These are phyloP conservation scores for Trichosanthes truncata DNA, from an alignment of 306 rosid genomes.

Conservation along the genomic window DNA sequence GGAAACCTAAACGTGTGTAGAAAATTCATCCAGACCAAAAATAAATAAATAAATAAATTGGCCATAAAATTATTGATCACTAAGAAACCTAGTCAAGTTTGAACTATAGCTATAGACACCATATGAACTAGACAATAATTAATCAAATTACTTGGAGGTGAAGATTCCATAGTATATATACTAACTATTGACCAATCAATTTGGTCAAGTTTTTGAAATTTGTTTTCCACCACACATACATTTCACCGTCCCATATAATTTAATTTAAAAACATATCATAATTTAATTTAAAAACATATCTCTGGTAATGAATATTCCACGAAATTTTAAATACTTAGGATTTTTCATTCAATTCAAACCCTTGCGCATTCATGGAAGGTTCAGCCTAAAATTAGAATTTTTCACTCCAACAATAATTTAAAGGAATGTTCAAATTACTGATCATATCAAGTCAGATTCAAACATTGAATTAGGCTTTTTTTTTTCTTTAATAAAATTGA, in stretches of 20 bases:
- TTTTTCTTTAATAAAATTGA: not conserved
- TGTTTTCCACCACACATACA: not conserved
- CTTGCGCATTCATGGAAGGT: not conserved
- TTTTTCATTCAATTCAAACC: not conserved
- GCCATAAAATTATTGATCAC: not conserved
- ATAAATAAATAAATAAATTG: not conserved
- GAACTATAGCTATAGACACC: not conserved
- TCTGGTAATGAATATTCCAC: not conserved
- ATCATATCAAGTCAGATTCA: not conserved
- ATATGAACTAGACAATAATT: not conserved
- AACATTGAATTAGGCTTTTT: too few relatives aligned
- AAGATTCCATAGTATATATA: not conserved
- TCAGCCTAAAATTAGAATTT: not conserved
- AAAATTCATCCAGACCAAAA: not conserved
- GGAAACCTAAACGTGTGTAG: not conserved
- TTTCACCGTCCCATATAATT: not conserved
- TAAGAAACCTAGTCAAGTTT: not conserved
- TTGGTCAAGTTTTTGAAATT: not conserved
- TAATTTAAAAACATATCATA: not conserved
- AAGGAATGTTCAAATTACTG: not conserved
- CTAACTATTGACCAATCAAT: not conserved
- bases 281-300: not conserved
- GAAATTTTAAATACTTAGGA: not conserved
- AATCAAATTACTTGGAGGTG: not conserved
- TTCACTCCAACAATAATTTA: not conserved